Conservation (phyloP, 2,329 filamentous ascomycete species). For the Cladophialophora carrionii region DNA sequence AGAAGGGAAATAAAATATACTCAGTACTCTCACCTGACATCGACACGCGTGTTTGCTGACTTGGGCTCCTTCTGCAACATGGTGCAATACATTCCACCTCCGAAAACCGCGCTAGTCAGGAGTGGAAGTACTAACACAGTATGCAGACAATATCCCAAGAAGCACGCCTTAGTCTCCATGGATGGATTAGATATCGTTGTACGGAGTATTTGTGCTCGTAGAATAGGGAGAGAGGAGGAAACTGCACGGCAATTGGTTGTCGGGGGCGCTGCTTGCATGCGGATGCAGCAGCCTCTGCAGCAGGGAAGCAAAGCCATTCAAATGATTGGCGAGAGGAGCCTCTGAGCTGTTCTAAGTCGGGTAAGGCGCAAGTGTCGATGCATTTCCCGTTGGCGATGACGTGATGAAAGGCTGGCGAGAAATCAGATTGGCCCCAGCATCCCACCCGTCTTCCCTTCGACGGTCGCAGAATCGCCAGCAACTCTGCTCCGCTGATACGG, state of each 20-base stretch:
- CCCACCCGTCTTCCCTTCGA: background rate
- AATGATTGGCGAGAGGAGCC: background rate
- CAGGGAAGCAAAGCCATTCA: background rate
- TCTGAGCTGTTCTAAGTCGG: background rate
- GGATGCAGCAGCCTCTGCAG: background rate
- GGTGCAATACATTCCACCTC: background rate
- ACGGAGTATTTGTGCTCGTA: no score
- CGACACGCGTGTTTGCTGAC: background rate
- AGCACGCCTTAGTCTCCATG: background rate
- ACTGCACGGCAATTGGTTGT: background rate
- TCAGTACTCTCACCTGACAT: background rate
- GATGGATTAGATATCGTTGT: background rate
- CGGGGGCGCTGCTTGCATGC: background rate
- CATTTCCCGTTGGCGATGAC: background rate
- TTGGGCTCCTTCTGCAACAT: background rate
- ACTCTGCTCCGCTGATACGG: background rate
- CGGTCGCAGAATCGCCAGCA: background rate
- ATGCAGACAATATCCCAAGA: background rate
- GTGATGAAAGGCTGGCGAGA: slow-evolving; percentile 3
- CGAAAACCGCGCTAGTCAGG: background rate
- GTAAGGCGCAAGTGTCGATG: background rate
- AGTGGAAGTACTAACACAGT: background rate
- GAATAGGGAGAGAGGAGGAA: background rate
- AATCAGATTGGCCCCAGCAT: background rate
- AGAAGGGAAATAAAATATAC: background rate